These are phyloP conservation scores for Mycena rosella DNA, from an alignment of 768 basidiomycete species.

Conservation along the genomic window DNA sequence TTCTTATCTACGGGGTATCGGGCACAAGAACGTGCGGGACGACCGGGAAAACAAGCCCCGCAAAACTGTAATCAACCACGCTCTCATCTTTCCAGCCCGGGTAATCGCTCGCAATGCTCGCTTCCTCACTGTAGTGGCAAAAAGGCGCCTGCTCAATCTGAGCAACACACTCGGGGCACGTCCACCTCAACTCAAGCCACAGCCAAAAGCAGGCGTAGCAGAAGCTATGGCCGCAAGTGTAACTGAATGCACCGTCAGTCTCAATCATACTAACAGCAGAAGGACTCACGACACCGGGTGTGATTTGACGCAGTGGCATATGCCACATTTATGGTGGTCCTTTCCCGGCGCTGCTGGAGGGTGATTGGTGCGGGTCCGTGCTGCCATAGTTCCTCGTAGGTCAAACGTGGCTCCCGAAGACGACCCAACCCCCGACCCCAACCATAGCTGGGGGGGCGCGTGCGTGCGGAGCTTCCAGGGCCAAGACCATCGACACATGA, in stretches of 20 bases:
- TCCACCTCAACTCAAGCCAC: background rate
- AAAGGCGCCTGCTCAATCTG: background rate
- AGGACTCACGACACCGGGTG: background rate
- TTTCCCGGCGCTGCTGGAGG: too few species aligned
- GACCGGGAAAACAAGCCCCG: background rate
- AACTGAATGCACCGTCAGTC: background rate
- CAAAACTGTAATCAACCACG: background rate
- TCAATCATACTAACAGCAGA: too few species aligned
- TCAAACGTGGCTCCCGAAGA: too few species aligned
- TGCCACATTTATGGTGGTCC: background rate
- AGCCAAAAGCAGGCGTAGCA: background rate
- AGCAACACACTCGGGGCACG: background rate
- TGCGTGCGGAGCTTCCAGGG: too few species aligned
- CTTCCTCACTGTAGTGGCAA: background rate
- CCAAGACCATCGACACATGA: too few species aligned
- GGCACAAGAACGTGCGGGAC: too few species aligned
- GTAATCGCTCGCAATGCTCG: background rate
- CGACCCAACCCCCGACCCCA: too few species aligned
- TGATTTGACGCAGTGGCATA: background rate
- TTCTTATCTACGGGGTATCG: too few species aligned
- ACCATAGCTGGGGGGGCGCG: too few species aligned
- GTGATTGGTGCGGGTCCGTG: too few species aligned
- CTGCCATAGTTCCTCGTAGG: too few species aligned
- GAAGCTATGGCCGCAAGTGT: background rate
- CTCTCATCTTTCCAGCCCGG: background rate